These are phyloP conservation scores for Lactifluus hygrophoroides DNA, from an alignment of 768 basidiomycete species.

Conservation along the genomic window DNA sequence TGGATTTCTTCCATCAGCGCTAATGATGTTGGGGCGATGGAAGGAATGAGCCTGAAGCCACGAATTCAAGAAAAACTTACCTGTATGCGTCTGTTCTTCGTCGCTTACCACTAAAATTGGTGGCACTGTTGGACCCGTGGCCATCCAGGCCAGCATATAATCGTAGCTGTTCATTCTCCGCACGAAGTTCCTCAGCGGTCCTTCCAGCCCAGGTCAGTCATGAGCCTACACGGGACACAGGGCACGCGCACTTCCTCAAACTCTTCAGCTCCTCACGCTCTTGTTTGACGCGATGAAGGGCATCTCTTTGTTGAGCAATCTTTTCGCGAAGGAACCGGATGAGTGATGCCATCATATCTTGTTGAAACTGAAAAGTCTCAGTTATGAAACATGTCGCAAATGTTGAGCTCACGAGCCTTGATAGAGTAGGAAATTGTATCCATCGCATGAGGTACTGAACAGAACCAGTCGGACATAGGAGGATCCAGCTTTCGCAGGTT, in stretches of 20 bases:
- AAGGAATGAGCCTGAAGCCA: background rate
- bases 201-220: conserved; percentile 29
- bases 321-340: conserved; percentile 55
- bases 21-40: background rate
- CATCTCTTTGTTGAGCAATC: conserved; percentile 44
- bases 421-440: conserved; percentile 59
- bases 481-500: conserved; percentile 49
- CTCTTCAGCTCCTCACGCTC: conserved; percentile 38
- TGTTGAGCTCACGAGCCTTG: conserved; percentile 38
- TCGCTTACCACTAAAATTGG: conserved; percentile 61
- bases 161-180: conserved; percentile 44
- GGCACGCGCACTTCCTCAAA: conserved; percentile 40
- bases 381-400: background rate
- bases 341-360: conserved; percentile 62
- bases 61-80: conserved; percentile 28
- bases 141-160: conserved; percentile 26
- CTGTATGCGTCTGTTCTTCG: conserved; percentile 38
- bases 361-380: conserved; percentile 54
- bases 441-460: conserved; percentile 47
- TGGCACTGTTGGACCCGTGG: conserved; percentile 29
- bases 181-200: conserved; percentile 38
- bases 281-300: conserved; percentile 45
- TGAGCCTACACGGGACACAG: background rate
- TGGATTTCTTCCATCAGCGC: too few species aligned
- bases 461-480: conserved; percentile 81